phyloP scores from a whole-genome alignment of 2,329 filamentous ascomycete genomes.

The Colletotrichum orbiculare region DNA sequence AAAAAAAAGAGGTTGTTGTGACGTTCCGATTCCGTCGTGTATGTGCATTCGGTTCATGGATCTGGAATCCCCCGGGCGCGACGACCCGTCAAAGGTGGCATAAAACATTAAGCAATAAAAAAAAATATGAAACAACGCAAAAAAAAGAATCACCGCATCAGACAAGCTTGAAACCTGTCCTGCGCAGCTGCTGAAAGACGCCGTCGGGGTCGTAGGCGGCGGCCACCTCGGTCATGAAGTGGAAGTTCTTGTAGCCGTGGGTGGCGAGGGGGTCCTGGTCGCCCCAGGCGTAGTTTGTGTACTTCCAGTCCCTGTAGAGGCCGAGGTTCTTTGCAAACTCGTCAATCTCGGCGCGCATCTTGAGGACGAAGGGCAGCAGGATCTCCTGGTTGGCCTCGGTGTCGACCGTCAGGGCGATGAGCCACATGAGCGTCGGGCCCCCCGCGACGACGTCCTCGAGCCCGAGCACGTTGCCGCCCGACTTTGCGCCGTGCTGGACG shows the following conservation, averaged over 20 bases:
- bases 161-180: conserved; percentile 41
- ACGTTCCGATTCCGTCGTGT: no score
- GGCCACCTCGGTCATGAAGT: conserved; percentile 43
- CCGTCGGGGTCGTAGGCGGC: conserved; percentile 47
- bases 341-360: conserved; percentile 42
- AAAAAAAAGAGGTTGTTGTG: no score
- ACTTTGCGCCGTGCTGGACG: conserved; percentile 38
- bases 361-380: conserved; percentile 44
- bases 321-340: conserved; percentile 43
- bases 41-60: no score
- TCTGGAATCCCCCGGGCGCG: no score
- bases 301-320: conserved; percentile 49
- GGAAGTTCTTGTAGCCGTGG: conserved; percentile 51
- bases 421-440: conserved; percentile 50
- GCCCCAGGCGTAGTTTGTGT: conserved; percentile 55
- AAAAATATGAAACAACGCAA: no score
- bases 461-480: conserved; percentile 47
- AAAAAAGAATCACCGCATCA: not conserved
- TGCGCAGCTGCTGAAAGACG: conserved; percentile 48
- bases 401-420: conserved; percentile 50
- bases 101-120: no score
- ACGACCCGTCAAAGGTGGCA: no score
- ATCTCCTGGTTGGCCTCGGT: conserved; percentile 48
- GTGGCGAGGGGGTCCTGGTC: conserved; percentile 50
- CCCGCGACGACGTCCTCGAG: conserved; percentile 48